Conservation (phyloP, 192 early-diverging fungal species). For the Phlyctochytrium planicorne region DNA sequence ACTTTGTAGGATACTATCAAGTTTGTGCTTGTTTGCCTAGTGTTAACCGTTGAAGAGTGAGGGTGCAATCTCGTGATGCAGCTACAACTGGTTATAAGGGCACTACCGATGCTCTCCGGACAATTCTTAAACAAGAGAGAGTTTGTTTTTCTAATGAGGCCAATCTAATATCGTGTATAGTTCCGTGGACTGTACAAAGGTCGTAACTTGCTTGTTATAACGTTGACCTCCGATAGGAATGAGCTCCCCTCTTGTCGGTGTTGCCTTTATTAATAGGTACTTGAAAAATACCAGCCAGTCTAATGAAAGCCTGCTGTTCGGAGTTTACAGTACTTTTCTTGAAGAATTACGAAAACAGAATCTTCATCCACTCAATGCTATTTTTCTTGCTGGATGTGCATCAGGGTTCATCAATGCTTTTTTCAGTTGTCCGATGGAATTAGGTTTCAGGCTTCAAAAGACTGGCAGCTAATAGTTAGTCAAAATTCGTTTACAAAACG, state of each 20-base stretch:
- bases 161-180: too few species aligned
- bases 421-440: conserved; percentile 51
- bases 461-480: too few species aligned
- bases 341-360: conserved; percentile 35
- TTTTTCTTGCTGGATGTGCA: conserved; percentile 43
- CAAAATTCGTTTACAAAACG: conserved; percentile 51
- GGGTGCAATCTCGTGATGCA: neutral
- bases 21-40: conserved; percentile 12
- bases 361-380: conserved; percentile 19
- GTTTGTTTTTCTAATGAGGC: too few species aligned
- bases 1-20: conserved; percentile 45
- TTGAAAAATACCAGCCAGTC: neutral
- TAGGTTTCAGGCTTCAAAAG: conserved; percentile 21
- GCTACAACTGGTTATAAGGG: too few species aligned
- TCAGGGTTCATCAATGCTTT: conserved; percentile 48
- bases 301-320: conserved; percentile 44
- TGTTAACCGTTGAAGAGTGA: neutral
- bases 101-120: too few species aligned
- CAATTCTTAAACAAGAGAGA: too few species aligned
- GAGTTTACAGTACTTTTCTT: conserved; percentile 47
- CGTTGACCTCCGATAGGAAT: conserved; percentile 75
- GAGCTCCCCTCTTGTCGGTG: conserved; percentile 85
- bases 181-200: too few species aligned
- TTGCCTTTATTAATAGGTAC: conserved; percentile 72
- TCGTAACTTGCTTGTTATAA: too few species aligned